Conservation (phyloP, 768 basidiomycete genomes). For the Leccinum imitatum region DNA sequence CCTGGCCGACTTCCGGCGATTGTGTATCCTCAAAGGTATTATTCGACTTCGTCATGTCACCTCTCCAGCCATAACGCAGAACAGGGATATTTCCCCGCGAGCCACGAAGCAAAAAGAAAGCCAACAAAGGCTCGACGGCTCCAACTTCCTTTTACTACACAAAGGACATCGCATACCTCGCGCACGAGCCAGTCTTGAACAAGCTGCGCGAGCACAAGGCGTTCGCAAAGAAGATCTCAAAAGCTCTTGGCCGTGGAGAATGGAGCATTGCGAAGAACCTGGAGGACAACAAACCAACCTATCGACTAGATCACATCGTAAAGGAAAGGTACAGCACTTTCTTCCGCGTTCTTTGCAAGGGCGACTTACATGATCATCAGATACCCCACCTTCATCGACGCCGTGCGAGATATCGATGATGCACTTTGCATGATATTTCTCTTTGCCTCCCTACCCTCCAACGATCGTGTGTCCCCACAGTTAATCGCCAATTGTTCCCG, state of each 20-base stretch:
- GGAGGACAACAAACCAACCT: conserved; percentile 90
- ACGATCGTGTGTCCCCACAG: conserved; percentile 73
- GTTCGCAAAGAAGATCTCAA: conserved; percentile 93
- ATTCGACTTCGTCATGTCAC: conserved; percentile 5
- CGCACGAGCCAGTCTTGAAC: conserved; percentile 92
- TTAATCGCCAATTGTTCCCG: conserved; percentile 89
- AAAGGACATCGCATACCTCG: conserved; percentile 96
- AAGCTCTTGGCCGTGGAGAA: conserved; percentile 91
- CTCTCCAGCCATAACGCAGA: conserved; percentile 11
- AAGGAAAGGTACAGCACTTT: conserved; percentile 77
- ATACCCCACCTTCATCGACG: conserved; percentile 96
- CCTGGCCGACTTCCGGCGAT: conserved; percentile 90
- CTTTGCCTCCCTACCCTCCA: conserved; percentile 90
- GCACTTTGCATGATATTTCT: conserved; percentile 93
- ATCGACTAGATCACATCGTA: conserved; percentile 92
- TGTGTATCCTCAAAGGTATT: conserved; percentile 95
- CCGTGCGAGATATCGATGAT: conserved; percentile 94
- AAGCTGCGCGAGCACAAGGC: conserved; percentile 97
- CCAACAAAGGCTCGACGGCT: conserved; percentile 96
- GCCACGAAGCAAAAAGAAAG: conserved; percentile 85
- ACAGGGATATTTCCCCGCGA: conserved; percentile 97
- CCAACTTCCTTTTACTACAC: conserved; percentile 98
- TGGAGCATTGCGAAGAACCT: conserved; percentile 94
- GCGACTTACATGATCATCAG: conserved; percentile 40
- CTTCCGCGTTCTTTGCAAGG: not conserved